A percentile compares a stretch with the other conserved stretches of the same genome.
Evolutionary conservation across 78 protist genomes (phyloP).

Genomic region (Mantamonas sphyraenae): DNA sequence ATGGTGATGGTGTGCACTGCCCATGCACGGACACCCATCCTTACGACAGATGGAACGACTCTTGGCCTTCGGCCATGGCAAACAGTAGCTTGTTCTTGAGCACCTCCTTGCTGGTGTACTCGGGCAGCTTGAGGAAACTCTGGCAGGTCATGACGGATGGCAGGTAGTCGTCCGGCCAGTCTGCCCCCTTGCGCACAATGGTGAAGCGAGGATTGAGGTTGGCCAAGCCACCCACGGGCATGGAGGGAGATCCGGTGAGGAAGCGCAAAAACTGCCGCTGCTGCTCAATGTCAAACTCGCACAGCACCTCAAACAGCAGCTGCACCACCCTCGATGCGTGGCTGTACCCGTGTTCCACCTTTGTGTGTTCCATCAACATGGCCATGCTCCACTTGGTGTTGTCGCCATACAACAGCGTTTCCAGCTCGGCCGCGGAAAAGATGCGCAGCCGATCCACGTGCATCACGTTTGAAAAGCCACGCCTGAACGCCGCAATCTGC

Average conservation of each 20-base stretch:
- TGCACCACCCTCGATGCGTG: background rate
- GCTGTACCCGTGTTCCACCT: background rate
- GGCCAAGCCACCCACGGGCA: conserved; percentile 61
- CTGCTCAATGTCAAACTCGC: background rate
- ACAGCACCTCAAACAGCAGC: conserved; percentile 33
- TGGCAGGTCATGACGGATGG: conserved; percentile 76
- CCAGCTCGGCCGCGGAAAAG: conserved; percentile 8
- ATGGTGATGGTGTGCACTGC: too few species aligned
- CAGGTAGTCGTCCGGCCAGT: conserved; percentile 31
- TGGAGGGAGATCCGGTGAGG: conserved; percentile 57
- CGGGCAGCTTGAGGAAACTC: conserved; percentile 75
- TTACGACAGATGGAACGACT: too few species aligned
- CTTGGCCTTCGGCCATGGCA: too few species aligned
- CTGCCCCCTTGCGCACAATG: conserved; percentile 41
- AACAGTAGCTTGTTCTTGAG: too few species aligned
- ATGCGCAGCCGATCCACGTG: background rate
- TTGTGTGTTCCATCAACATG: background rate
- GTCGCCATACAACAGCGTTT: conserved; percentile 7
- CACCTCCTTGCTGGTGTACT: conserved; percentile 27
- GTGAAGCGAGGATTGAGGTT: conserved; percentile 54
- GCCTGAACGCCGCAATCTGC: conserved; percentile 10
- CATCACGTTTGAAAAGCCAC: background rate
- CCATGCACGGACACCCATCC: too few species aligned
- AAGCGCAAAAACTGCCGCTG: conserved; percentile 43
- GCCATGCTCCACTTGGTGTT: background rate